These are phyloP conservation scores for Emydomyces testavorans DNA, from an alignment of 2,329 filamentous ascomycete species.

Conservation along the genomic window DNA sequence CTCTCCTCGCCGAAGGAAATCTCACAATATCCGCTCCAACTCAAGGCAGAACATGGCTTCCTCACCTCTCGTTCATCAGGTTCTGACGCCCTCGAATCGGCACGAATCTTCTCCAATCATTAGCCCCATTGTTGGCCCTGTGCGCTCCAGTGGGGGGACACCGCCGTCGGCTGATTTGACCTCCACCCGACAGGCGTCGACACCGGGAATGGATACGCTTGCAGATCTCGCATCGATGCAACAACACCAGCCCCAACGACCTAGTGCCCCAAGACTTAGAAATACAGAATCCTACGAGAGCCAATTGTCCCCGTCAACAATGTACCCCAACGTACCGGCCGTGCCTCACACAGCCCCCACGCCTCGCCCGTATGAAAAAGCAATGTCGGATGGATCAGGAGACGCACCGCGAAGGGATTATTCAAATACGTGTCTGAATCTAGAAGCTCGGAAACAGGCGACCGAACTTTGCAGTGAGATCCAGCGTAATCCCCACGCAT, in stretches of 20 bases:
- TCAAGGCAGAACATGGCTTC: slow-evolving; percentile 28
- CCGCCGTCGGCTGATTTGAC: slow-evolving; percentile 27
- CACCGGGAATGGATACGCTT: slow-evolving; percentile 40
- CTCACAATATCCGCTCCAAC: slow-evolving; percentile 31
- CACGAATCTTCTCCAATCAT: slow-evolving; percentile 30
- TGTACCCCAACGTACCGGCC: slow-evolving; percentile 15
- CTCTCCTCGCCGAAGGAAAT: slow-evolving; percentile 4
- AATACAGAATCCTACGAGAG: slow-evolving; percentile 32
- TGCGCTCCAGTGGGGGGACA: slow-evolving; percentile 23
- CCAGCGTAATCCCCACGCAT: slow-evolving; percentile 37
- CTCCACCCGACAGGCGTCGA: slow-evolving; percentile 33
- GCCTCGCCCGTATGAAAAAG: slow-evolving; percentile 36
- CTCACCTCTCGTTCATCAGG: slow-evolving; percentile 33
- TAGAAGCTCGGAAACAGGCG: slow-evolving; percentile 32
- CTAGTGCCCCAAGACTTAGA: slow-evolving; percentile 25
- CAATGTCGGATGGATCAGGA: slow-evolving; percentile 34
- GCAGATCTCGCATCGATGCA: slow-evolving; percentile 40
- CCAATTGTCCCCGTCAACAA: slow-evolving; percentile 34
- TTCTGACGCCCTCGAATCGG: slow-evolving; percentile 29
- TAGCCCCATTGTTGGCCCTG: slow-evolving; percentile 19
- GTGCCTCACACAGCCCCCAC: slow-evolving; percentile 28
- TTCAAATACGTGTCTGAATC: slow-evolving; percentile 31
- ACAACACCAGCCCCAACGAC: slow-evolving; percentile 34
- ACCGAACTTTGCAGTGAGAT: slow-evolving; percentile 34
- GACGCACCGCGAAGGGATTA: slow-evolving; percentile 33